These are phyloP conservation scores for Podaxis sp. DNA, from an alignment of 768 basidiomycete species.

Conservation along the genomic window DNA sequence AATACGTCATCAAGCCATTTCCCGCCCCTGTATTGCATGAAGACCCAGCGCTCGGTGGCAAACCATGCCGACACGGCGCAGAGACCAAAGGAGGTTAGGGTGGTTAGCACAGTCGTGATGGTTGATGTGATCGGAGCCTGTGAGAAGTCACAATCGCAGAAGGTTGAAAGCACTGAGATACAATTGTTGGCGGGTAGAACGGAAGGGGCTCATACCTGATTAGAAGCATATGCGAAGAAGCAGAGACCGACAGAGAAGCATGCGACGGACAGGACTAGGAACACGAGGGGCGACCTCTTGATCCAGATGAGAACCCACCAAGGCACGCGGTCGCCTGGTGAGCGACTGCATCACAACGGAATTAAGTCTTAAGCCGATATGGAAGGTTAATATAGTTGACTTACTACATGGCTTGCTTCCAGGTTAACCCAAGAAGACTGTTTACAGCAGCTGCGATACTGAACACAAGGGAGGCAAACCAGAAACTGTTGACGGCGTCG, in stretches of 20 bases:
- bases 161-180: background rate
- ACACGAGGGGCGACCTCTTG: constrained; percentile 79
- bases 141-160: constrained; percentile 9
- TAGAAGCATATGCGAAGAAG: constrained; percentile 74
- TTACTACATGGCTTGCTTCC: constrained; percentile 84
- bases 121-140: constrained; percentile 64
- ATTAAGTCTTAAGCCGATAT: constrained; percentile 12
- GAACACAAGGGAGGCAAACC: constrained; percentile 77
- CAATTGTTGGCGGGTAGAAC: background rate
- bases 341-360: constrained; percentile 46
- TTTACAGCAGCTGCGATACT: constrained; percentile 78
- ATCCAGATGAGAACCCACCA: constrained; percentile 90
- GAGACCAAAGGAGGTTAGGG: constrained; percentile 71
- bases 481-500: constrained; percentile 66
- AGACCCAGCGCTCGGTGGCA: constrained; percentile 67
- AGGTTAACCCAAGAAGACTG: constrained; percentile 72
- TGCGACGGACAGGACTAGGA: constrained; percentile 81
- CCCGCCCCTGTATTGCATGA: constrained; percentile 58
- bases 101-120: constrained; percentile 75
- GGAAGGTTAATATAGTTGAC: constrained; percentile 27
- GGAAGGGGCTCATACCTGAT: constrained; percentile 46
- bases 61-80: constrained; percentile 75
- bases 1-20: constrained; percentile 71
- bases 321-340: constrained; percentile 72
- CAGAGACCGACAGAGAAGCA: constrained; percentile 80